phyloP scores from a whole-genome alignment of 805 yeast genomes.

The Isabelozyma rhagii region DNA sequence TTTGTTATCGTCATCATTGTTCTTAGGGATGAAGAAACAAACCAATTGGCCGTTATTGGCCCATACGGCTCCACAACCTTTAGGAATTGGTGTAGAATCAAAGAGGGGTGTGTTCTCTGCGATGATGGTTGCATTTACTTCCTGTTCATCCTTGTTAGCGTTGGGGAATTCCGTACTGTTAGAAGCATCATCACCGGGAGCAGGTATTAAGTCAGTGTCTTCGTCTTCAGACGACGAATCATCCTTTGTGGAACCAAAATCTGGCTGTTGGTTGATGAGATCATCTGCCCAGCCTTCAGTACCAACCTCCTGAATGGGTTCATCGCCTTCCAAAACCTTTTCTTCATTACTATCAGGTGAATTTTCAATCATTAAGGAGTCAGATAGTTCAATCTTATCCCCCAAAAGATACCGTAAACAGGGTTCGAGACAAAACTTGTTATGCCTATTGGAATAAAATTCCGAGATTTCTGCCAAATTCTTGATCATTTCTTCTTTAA shows the following conservation, averaged over 20 bases:
- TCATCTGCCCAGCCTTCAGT: slow-evolving; percentile 44
- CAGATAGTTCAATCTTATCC: slow-evolving; percentile 55
- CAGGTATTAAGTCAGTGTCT: slow-evolving; percentile 39
- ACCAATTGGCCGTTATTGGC: slow-evolving; percentile 72
- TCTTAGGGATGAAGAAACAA: slow-evolving; percentile 71
- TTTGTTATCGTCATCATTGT: slow-evolving; percentile 29
- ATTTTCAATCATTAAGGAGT: slow-evolving; percentile 22
- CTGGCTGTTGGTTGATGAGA: slow-evolving; percentile 35
- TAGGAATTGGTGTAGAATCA: slow-evolving; percentile 88
- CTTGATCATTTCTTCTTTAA: slow-evolving; percentile 48
- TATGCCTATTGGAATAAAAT: slow-evolving; percentile 50
- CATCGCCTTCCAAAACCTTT: slow-evolving; percentile 19
- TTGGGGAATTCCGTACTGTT: slow-evolving; percentile 16
- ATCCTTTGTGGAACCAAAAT: slow-evolving; percentile 12
- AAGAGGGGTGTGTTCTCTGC: slow-evolving; percentile 21
- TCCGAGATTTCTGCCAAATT: slow-evolving; percentile 54
- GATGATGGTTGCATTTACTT: neutral
- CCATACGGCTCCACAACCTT: slow-evolving; percentile 93
- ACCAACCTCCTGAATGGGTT: slow-evolving; percentile 30
- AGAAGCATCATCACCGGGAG: slow-evolving; percentile 33
- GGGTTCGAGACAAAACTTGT: slow-evolving; percentile 74
- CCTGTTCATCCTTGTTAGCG: slow-evolving; percentile 1
- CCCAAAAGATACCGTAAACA: slow-evolving; percentile 78
- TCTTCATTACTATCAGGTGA: slow-evolving; percentile 15
- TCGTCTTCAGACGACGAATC: slow-evolving; percentile 21